Base-by-base conservation (phyloP, 495 filamentous ascomycete species). In the Penicillium soppii region DNA sequence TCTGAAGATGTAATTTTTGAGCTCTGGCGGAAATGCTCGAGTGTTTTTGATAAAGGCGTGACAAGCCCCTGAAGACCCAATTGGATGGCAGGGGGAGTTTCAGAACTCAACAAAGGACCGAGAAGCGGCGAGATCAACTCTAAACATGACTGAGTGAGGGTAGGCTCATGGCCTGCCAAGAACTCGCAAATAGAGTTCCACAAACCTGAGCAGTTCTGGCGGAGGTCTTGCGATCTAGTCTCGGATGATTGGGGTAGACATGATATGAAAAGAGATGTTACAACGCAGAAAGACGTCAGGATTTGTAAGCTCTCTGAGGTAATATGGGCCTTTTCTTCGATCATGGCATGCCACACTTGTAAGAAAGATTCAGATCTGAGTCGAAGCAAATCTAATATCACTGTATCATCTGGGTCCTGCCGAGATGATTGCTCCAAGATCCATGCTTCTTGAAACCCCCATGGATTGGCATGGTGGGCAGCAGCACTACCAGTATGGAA, bases 251-350 rank as follows among this genome's bases (percentile, higher is more conserved):
- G 54, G n/a, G 72, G 67, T 43, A 73, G 50, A 50, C 52, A 73
- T 52, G 65, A 65, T 36, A 55, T 56, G 49, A 73, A 70, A 39
- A 72, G 45, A 23, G 62, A 53, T 25, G 59, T 56, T 12, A 67
- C 54, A 35, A 73, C 67, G 55, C 70, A 78, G 43, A 74, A 69
- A 25, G 76, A 79, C 21, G 61, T 61, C 29, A 78, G 47, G 21
- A 79, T 75, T 33, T 80, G 74, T 43, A 80, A 49, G 36, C 73
- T 65, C 42, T 77, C 77, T 13, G 65, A 50, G 20, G 73, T 77
- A 5, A 80, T 58, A 54, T 78, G 66, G 32, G 69, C 69, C 43
- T 64, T 73, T 7, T 71, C 69, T 37, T 65, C 62, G 17, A 52
- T 65, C 33, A 80, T 57, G 15, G 62, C 43, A 33, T 68, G 53